Percentiles rank a stretch among this genome's conserved stretches.
Evolutionary conservation across 2,329 filamentous ascomycete genomes (phyloP).

Genomic region (Macrophomina pseudophaseolina): DNA sequence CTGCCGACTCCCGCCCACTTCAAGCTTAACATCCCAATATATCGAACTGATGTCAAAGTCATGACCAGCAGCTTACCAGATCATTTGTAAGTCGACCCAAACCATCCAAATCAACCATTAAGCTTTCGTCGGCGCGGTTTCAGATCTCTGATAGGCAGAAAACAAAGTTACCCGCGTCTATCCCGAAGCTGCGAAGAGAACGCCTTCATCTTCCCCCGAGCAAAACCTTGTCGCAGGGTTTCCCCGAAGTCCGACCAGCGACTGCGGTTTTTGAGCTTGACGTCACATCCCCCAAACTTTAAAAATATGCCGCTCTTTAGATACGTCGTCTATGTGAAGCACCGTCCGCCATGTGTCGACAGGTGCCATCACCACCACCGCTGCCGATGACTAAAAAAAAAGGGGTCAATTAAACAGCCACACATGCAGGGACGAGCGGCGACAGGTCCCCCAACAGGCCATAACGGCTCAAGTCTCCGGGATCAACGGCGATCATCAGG

Average conservation of each 20-base stretch:
- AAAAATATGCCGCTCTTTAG: neutral
- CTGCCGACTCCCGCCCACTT: neutral
- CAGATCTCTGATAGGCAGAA: neutral
- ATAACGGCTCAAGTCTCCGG: neutral
- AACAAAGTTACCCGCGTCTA: neutral
- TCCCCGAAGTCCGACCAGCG: neutral
- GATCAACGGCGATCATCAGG: neutral
- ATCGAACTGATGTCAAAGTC: neutral
- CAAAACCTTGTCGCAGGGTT: neutral
- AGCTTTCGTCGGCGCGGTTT: neutral
- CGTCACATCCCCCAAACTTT: neutral
- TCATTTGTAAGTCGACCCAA: neutral
- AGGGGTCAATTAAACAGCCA: too few species aligned
- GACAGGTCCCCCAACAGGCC: neutral
- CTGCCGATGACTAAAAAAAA: too few species aligned
- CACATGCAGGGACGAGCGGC: neutral
- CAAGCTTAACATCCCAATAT: neutral
- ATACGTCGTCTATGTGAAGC: neutral
- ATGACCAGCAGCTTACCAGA: neutral
- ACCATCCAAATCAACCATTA: neutral
- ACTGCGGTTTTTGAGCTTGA: neutral
- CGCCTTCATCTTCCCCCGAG: neutral
- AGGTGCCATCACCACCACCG: neutral
- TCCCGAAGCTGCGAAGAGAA: neutral
- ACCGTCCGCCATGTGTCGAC: neutral